phyloP scores from a whole-genome alignment of 1,284 basidiomycete species.

The Anthracocystis walkeri region DNA sequence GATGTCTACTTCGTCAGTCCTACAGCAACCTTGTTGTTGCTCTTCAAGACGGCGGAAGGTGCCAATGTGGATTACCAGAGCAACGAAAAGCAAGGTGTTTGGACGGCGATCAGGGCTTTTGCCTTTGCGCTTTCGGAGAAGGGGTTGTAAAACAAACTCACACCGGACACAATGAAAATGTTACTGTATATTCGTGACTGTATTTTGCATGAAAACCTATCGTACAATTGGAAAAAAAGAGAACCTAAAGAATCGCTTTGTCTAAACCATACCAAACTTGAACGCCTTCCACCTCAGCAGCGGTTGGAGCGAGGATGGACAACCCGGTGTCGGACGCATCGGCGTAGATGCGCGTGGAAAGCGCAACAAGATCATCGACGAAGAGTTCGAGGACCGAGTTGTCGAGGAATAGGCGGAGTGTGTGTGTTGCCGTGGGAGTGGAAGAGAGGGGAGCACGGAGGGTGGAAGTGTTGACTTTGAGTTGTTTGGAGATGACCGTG shows the following conservation, averaged over 20 bases:
- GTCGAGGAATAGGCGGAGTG: constrained; percentile 52
- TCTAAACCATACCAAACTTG: constrained; percentile 39
- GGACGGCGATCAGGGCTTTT: constrained; percentile 35
- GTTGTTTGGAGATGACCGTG: constrained; percentile 17
- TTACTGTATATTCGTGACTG: too few relatives aligned
- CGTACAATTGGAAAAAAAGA: background rate
- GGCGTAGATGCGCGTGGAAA: constrained; percentile 55
- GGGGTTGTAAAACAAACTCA: constrained; percentile 26
- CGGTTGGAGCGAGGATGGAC: constrained; percentile 19
- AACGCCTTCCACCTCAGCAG: background rate
- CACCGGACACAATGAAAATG: constrained; percentile 1
- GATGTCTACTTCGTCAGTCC: constrained; percentile 41
- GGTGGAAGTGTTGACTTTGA: constrained; percentile 43
- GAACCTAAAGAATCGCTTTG: constrained; percentile 21
- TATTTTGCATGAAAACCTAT: background rate
- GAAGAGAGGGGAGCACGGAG: constrained; percentile 19
- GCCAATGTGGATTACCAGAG: constrained; percentile 32
- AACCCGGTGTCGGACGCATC: constrained; percentile 28
- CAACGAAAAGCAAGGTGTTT: constrained; percentile 42
- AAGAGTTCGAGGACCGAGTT: constrained; percentile 61
- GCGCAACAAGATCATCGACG: constrained; percentile 47
- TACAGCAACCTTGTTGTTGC: constrained; percentile 36
- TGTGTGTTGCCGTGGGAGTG: constrained; percentile 6
- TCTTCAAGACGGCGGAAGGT: constrained; percentile 35
- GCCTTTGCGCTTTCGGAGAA: constrained; percentile 39